Conservation (phyloP, 163 green algal species). For the Chlamydomonas reinhardtii region DNA sequence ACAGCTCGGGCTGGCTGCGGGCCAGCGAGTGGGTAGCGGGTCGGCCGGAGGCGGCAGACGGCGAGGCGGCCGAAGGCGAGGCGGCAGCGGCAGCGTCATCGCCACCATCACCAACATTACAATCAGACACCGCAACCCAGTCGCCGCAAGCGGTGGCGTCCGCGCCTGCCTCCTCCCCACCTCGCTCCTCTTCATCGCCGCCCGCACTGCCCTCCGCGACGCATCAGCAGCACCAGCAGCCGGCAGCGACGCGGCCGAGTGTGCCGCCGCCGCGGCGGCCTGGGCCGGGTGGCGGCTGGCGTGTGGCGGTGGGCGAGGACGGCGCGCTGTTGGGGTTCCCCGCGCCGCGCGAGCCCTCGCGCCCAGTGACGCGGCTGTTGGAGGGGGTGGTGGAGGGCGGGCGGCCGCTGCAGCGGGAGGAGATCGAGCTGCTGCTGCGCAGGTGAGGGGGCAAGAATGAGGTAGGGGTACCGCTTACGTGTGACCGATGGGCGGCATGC, state of each 20-base stretch:
- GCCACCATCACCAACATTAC: neutral
- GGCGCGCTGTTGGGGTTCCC: slow-evolving; percentile 65
- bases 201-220: too few relatives aligned
- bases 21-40: slow-evolving; percentile 71
- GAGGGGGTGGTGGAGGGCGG: slow-evolving; percentile 48
- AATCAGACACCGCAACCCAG: too few relatives aligned
- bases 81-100: neutral
- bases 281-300: slow-evolving; percentile 34
- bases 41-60: neutral
- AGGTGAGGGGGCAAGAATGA: too few relatives aligned
- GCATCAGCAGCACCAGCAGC: slow-evolving; percentile 1
- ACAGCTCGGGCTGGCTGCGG: slow-evolving; percentile 60
- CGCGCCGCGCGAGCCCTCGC: slow-evolving; percentile 14
- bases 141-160: neutral
- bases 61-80: neutral
- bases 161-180: too few relatives aligned
- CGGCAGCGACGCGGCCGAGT: neutral
- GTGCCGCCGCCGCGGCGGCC: slow-evolving; percentile 1
- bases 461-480: too few relatives aligned
- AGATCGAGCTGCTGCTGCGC: slow-evolving; percentile 75
- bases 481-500: too few relatives aligned
- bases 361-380: slow-evolving; percentile 46
- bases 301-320: slow-evolving; percentile 58
- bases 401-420: slow-evolving; percentile 42
- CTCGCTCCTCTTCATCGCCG: too few relatives aligned